Evolutionary conservation across 1,284 basidiomycete species (phyloP).

Genomic region (Cystobasidiaceae sp.): DNA sequence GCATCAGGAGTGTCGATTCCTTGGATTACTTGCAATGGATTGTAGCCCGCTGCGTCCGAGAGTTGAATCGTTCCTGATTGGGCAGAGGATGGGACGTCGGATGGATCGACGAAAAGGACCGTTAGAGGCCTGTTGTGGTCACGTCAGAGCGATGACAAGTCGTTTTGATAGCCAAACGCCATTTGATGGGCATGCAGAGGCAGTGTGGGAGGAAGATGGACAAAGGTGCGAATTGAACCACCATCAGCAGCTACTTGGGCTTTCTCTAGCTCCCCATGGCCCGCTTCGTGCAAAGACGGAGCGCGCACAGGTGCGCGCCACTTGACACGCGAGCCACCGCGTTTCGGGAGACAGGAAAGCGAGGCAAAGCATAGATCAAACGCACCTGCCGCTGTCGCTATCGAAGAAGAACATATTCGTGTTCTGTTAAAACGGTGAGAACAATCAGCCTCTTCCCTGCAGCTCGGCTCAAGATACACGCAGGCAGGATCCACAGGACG

Average conservation of each 20-base stretch:
- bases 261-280: not conserved
- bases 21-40: conserved; percentile 34
- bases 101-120: conserved; percentile 35
- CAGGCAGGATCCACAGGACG: not conserved
- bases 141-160: not conserved
- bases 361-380: not conserved
- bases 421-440: not conserved
- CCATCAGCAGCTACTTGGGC: not conserved
- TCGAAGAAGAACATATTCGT: conserved; percentile 30
- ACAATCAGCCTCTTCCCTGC: no score
- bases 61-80: conserved; percentile 25
- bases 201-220: not conserved
- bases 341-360: not conserved
- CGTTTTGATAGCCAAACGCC: not conserved
- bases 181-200: not conserved
- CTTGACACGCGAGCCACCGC: not conserved
- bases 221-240: not conserved
- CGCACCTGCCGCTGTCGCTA: conserved; percentile 7
- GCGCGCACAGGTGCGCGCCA: no score
- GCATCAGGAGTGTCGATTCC: conserved; percentile 36
- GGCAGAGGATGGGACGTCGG: conserved; percentile 22
- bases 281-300: no score
- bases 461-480: no score
- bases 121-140: conserved; percentile 32
- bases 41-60: conserved; percentile 22